A percentile compares a stretch with the other conserved stretches of the same genome.
phyloP scores from a whole-genome alignment of 192 early-diverging fungal genomes.

The Backusella mclennaniae region DNA sequence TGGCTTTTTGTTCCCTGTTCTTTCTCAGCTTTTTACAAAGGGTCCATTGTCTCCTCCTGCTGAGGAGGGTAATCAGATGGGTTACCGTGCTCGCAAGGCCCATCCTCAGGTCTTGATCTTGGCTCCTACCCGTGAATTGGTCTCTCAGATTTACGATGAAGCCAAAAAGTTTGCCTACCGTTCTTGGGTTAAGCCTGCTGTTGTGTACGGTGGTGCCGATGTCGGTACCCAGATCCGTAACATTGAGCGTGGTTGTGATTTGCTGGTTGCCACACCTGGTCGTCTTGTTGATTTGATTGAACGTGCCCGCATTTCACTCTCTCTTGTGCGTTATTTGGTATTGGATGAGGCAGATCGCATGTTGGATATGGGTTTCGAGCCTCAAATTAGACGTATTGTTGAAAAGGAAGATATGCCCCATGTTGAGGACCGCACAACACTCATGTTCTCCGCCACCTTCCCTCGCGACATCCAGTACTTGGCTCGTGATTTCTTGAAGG shows the following conservation, averaged over 20 bases:
- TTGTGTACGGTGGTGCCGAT: constrained; percentile 95
- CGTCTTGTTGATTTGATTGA: constrained; percentile 93
- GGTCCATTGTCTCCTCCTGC: constrained; percentile 59
- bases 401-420: constrained; percentile 73
- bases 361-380: constrained; percentile 96
- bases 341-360: constrained; percentile 98
- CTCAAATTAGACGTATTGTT: constrained; percentile 89
- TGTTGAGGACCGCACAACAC: constrained; percentile 76
- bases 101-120: constrained; percentile 82
- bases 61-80: constrained; percentile 33
- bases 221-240: constrained; percentile 85
- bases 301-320: constrained; percentile 75
- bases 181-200: constrained; percentile 92
- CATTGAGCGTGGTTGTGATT: constrained; percentile 92
- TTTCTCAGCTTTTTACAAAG: constrained; percentile 87
- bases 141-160: constrained; percentile 94
- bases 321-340: constrained; percentile 80
- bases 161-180: constrained; percentile 83
- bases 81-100: constrained; percentile 67
- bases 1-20: constrained; percentile 96
- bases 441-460: constrained; percentile 98
- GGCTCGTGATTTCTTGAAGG: constrained; percentile 78
- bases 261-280: constrained; percentile 96
- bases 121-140: constrained; percentile 95
- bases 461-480: constrained; percentile 88